Evolutionary conservation across 306 rosid species (phyloP).

Genomic region (Rosa chinensis): DNA sequence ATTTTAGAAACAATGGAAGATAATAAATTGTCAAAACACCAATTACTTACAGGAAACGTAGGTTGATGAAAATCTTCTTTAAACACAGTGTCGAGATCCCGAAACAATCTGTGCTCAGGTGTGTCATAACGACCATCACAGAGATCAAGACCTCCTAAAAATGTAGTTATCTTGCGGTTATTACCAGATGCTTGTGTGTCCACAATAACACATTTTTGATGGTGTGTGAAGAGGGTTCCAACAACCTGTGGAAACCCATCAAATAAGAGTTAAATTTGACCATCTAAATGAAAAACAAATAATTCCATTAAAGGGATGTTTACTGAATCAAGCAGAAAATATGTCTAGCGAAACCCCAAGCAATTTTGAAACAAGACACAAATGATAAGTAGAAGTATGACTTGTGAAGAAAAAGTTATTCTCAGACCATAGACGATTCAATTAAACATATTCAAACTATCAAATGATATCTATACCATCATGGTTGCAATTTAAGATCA

Average conservation of each 20-base stretch:
- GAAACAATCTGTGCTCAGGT: constrained; percentile 86
- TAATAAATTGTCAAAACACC: background rate
- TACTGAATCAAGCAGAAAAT: background rate
- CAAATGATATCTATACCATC: background rate
- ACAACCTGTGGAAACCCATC: constrained; percentile 60
- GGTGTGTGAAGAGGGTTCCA: constrained; percentile 89
- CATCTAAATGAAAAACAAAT: constrained; percentile 17
- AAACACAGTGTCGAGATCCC: constrained; percentile 59
- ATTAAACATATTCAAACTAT: background rate
- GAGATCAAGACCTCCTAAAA: constrained; percentile 91
- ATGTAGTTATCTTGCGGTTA: constrained; percentile 76
- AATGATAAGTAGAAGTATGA: background rate
- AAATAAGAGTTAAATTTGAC: constrained; percentile 25
- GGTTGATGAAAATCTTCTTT: constrained; percentile 78
- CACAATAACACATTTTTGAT: constrained; percentile 89
- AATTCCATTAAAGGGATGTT: background rate
- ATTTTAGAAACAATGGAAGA: background rate
- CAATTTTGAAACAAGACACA: background rate
- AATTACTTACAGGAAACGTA: constrained; percentile 71
- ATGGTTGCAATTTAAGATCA: background rate
- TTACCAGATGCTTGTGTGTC: constrained; percentile 84
- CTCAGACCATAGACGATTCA: background rate
- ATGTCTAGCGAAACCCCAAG: background rate
- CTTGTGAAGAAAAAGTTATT: background rate
- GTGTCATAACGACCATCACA: constrained; percentile 99